Conservation (phyloP, 2,329 filamentous ascomycete species). For the Didymella glomerata region DNA sequence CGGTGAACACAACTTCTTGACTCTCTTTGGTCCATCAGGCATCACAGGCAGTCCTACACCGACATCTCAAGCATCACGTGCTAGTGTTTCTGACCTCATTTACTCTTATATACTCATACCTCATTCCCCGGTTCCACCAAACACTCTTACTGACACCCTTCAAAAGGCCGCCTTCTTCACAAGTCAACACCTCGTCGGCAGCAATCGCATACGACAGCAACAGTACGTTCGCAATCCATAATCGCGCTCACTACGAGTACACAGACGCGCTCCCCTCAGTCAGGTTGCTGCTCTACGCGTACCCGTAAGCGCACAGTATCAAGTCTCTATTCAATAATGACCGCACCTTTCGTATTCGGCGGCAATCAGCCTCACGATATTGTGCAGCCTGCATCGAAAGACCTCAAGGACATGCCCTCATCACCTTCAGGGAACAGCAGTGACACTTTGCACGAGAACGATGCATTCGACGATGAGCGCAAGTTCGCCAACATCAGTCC, state of each 20-base stretch:
- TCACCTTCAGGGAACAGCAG: conserved; percentile 23
- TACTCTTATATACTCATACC: background rate
- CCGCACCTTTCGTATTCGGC: background rate
- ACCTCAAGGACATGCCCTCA: background rate
- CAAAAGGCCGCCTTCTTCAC: background rate
- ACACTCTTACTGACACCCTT: background rate
- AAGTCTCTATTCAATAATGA: background rate
- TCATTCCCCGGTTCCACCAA: background rate
- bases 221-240: background rate
- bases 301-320: background rate
- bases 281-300: background rate
- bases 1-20: conserved; percentile 10
- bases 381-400: background rate
- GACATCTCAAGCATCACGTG: background rate
- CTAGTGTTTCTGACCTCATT: background rate
- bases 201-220: background rate
- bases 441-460: conserved; percentile 24
- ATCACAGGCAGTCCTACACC: conserved; percentile 9
- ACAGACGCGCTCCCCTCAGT: background rate
- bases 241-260: background rate
- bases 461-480: conserved; percentile 12
- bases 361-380: background rate
- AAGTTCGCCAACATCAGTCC: conserved; percentile 18
- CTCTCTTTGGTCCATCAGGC: conserved; percentile 1
- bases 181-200: background rate